These are phyloP conservation scores for Aspergillus alliaceus DNA, from an alignment of 2,329 filamentous ascomycete species.

Conservation along the genomic window DNA sequence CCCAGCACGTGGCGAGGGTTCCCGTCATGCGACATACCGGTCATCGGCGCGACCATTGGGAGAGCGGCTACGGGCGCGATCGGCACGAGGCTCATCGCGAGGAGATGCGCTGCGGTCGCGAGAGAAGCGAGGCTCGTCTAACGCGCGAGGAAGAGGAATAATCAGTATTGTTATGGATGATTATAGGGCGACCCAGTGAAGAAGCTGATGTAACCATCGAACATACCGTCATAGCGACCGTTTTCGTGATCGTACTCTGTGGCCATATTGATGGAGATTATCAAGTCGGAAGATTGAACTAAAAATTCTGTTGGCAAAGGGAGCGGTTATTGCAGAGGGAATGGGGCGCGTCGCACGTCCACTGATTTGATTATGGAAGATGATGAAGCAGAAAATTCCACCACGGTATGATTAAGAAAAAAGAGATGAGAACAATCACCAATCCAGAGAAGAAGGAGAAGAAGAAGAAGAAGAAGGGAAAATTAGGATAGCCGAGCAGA, in stretches of 20 bases:
- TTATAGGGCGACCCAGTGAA: slow-evolving; percentile 1
- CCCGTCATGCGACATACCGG: slow-evolving; percentile 41
- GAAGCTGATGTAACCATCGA: slow-evolving; percentile 12
- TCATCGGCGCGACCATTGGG: slow-evolving; percentile 58
- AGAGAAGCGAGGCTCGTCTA: slow-evolving; percentile 63
- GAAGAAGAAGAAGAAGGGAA: background rate
- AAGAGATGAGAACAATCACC: background rate
- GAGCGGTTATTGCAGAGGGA: slow-evolving; percentile 4
- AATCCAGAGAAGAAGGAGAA: background rate
- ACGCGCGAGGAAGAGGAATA: slow-evolving; percentile 6
- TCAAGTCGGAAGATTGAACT: slow-evolving; percentile 17
- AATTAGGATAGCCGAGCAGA: too few species aligned
- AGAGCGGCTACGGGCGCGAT: slow-evolving; percentile 64
- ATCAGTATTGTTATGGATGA: slow-evolving; percentile 14
- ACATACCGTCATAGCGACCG: slow-evolving; percentile 64
- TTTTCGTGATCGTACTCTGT: slow-evolving; percentile 65
- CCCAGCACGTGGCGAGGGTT: background rate
- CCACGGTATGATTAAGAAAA: slow-evolving; percentile 6
- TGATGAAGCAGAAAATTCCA: slow-evolving; percentile 19
- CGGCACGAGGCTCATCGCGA: slow-evolving; percentile 54
- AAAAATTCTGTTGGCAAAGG: slow-evolving; percentile 19
- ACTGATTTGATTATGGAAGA: slow-evolving; percentile 4
- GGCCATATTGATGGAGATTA: slow-evolving; percentile 38
- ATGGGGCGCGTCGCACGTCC: slow-evolving; percentile 12
- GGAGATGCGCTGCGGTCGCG: slow-evolving; percentile 68